Evolutionary conservation across 306 rosid genomes (phyloP), one percentile per base, ranked within the genome.

Genomic region (barrel medic (Medicago truncatula)): DNA sequence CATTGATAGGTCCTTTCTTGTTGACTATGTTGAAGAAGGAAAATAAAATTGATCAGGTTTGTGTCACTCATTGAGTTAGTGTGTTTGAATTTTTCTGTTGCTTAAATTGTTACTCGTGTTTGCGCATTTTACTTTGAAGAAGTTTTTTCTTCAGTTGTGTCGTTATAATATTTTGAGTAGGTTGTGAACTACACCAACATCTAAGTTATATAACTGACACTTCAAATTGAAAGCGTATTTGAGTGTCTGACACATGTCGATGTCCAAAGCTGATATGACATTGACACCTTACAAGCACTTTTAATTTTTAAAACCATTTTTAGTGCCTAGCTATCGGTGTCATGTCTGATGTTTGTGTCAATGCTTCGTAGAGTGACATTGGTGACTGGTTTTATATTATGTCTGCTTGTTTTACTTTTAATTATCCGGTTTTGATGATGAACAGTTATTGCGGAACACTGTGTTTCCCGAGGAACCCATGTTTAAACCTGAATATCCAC

Each of bases 401-500:
- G 18, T 65, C 63, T 23, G 11, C n/a, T 66, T 66, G 67, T 31
- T 53, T 8, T 60, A 72, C 67, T 76, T 7, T 7, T 18, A 5
- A 0, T 40, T 5, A 8, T 11, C 6, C 12, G 18, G 1, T 38
- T 57, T 5, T 31, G 13, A 61, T 67, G 31, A 73, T 73, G 56
- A 63, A 73, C 86, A 90, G 96, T n/a, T 88, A 80, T 54, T 94
- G 90, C 87, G 80, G 76, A 78, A 88, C 74, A 91, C 95, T 34
- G 87, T 49, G 62, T 88, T 94, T 77, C 97, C 98, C 0, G 98
- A 94, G 76, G 82, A 78, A 17, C 97, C 98, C 44, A 94, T 94
- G 97, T 91, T 91, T 76, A 92, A 83, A 85, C 97, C 98, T 70
- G 98, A 94, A 84, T 94, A 82, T 88, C 97, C 97, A 67, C 97